Evolutionary conservation across 78 protist species (phyloP), one percentile per base, ranked within the genome.

Genomic region (Planoprotostelium fungivorum): DNA sequence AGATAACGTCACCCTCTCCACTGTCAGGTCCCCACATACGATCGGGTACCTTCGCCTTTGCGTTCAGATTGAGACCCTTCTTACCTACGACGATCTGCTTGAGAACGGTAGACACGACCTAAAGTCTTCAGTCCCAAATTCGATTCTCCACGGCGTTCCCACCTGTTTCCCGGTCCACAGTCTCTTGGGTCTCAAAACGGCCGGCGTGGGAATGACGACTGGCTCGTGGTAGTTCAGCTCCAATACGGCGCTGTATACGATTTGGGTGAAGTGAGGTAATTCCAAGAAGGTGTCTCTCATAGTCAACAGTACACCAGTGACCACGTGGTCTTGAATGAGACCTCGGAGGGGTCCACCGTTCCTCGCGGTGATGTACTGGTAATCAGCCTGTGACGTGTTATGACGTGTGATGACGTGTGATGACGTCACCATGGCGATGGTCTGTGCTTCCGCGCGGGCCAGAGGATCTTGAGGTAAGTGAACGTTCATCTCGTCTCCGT

Each of bases 401-500:
- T 1, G 63, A 38, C 35, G 83, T 23, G 1, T 90, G 5, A 5
- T 5, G 31, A 51, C 31, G 16, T 51, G 73, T 16, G 5, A 5
- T 5, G 73, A 51, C 31, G 31, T 94, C 10, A 96, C 95, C 39
- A 92, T 90, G 31, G 98, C 98, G 37, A 98, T 94, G 83, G 37
- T 38, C 73, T 90, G 88, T 0, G 98, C 97, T 89, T 98, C 99
- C 0, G 98, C 95, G 0, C 94, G 93, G 35, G 98, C 97, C 35
- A 92, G 83, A 1, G 87, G 29, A 0, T 89, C 51, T 93, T 98
- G 99, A 28, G 99, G 99, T 86, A 97, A 92, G 89, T 99, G 99
- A 31, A 99, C 73, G 95, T 99, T 99, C 99, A 99, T 99, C 89
- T 99, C 99, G 88, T 99, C 99, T 34, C 99, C 99, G 87, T 99